Conservation (phyloP, 164 flowering plant species). For the Sedum album region DNA sequence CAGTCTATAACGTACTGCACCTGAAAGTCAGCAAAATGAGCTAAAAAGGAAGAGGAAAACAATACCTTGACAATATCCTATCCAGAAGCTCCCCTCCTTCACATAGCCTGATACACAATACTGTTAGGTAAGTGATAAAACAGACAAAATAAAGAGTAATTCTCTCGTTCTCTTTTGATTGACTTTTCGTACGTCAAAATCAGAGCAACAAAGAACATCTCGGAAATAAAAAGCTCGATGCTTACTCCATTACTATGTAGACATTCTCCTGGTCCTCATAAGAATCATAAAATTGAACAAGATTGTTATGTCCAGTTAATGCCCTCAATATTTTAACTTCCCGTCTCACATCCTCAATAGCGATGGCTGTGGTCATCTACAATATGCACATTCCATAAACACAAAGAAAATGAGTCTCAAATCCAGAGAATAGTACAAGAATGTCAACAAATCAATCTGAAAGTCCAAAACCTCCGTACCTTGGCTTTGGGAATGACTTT, state of each 20-base stretch:
- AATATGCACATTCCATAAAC: neutral
- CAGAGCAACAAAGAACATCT: neutral
- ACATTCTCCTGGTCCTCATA: slow-evolving; percentile 64
- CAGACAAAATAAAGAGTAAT: neutral
- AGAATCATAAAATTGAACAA: slow-evolving; percentile 52
- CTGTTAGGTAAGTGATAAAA: neutral
- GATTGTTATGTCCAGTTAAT: slow-evolving; percentile 50
- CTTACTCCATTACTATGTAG: slow-evolving; percentile 79
- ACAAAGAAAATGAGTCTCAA: neutral
- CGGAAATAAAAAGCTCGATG: neutral
- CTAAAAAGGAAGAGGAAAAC: neutral
- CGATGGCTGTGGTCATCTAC: slow-evolving; percentile 72
- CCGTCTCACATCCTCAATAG: slow-evolving; percentile 75
- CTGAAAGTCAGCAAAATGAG: neutral
- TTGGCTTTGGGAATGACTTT: slow-evolving; percentile 72
- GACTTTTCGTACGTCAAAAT: neutral
- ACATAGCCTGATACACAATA: slow-evolving; percentile 41
- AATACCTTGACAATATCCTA: slow-evolving; percentile 63
- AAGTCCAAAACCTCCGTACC: too few species aligned
- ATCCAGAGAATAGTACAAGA: neutral
- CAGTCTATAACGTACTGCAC: neutral
- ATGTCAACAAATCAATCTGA: neutral
- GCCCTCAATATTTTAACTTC: slow-evolving; percentile 71
- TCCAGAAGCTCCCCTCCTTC: slow-evolving; percentile 75
- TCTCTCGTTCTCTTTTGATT: neutral